Conservation (phyloP, 2,329 filamentous ascomycete genomes). For the Curvularia hawaiiensis region DNA sequence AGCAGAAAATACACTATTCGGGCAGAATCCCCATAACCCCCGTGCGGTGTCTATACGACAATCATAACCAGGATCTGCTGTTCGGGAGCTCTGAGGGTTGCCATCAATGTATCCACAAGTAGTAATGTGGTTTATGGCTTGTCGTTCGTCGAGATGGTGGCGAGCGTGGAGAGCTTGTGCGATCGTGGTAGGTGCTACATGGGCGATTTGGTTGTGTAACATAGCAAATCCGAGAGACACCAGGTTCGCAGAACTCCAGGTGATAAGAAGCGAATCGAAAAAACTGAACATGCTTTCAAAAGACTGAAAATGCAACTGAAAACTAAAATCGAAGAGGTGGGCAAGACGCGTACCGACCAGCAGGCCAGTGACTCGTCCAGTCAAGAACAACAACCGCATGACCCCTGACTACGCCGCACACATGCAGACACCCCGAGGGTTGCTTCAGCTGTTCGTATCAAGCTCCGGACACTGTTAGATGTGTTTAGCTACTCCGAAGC, state of each 20-base stretch:
- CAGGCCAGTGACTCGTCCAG: conserved; percentile 1
- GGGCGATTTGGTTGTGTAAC: neutral
- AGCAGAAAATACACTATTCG: conserved; percentile 17
- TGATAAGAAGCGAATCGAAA: neutral
- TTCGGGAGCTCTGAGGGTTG: conserved; percentile 10
- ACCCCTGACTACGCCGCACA: conserved; percentile 7
- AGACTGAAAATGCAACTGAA: conserved; percentile 1
- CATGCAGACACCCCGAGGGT: neutral
- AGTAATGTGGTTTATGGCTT: conserved; percentile 2
- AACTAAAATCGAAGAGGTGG: neutral
- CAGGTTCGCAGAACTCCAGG: conserved; percentile 1
- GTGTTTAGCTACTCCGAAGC: neutral
- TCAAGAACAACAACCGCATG: conserved; percentile 2
- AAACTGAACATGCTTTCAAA: conserved; percentile 1
- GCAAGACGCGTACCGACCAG: neutral
- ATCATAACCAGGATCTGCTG: conserved; percentile 12
- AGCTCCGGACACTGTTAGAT: neutral
- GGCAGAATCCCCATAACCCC: conserved; percentile 27
- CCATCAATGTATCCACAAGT: conserved; percentile 23
- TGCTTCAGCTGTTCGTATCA: neutral
- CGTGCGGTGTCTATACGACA: conserved; percentile 22
- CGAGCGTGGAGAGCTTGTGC: neutral
- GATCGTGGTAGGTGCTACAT: neutral
- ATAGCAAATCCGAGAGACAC: neutral
- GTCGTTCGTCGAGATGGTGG: conserved; percentile 2